Evolutionary conservation across 441 rosid species (phyloP).

Genomic region (Melastoma candidum): DNA sequence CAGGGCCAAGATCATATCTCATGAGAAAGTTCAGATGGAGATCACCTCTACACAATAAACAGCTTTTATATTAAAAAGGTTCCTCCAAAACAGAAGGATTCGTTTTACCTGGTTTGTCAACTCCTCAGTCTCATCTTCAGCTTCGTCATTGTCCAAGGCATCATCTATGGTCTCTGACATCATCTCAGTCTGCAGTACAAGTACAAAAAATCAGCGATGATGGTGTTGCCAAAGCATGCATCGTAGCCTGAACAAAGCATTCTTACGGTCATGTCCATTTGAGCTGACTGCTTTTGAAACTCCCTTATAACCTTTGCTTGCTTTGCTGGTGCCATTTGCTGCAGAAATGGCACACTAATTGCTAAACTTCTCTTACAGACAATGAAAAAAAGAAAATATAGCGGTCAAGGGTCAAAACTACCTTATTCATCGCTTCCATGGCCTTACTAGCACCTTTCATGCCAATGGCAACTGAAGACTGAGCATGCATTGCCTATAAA

Average conservation of each 20-base stretch:
- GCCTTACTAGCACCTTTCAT: constrained; percentile 86
- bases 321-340: constrained; percentile 94
- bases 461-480: constrained; percentile 84
- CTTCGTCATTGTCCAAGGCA: constrained; percentile 82
- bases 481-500: constrained; percentile 85
- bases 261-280: too few species aligned
- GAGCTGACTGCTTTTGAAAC: too few species aligned
- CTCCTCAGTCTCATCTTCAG: constrained; percentile 94
- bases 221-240: neutral
- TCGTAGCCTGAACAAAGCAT: constrained; percentile 6
- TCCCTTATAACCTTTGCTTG: constrained; percentile 53
- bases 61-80: neutral
- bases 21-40: too few species aligned
- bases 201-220: constrained; percentile 4
- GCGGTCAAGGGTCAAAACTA: constrained; percentile 7
- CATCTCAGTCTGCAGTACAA: constrained; percentile 72
- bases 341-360: constrained; percentile 18
- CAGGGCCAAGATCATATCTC: too few species aligned
- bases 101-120: constrained; percentile 73
- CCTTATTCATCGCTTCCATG: constrained; percentile 88
- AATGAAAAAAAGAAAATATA: too few species aligned
- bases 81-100: constrained; percentile 1
- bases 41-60: too few species aligned
- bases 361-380: neutral
- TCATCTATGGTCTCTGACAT: constrained; percentile 90